Conservation (phyloP, 345 rosid genomes). For the Pugionium cornutum region DNA sequence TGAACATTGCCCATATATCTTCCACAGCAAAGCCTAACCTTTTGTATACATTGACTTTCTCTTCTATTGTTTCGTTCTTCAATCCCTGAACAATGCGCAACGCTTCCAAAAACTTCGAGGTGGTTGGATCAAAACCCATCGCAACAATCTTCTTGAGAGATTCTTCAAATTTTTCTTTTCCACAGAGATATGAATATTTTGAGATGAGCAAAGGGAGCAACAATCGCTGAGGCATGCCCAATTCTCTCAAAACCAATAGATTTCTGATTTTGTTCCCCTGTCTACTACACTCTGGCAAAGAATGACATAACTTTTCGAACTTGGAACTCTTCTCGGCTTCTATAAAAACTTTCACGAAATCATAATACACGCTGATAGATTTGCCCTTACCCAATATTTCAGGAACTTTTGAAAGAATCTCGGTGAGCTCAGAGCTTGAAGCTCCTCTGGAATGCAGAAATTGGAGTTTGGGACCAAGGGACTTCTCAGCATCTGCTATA, state of each 20-base stretch:
- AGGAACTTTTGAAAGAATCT: conserved; percentile 23
- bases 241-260: conserved; percentile 17
- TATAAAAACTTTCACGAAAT: conserved; percentile 18
- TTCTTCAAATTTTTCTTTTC: conserved; percentile 5
- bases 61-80: conserved; percentile 18
- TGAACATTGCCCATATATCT: conserved; percentile 31
- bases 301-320: not conserved
- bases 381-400: conserved; percentile 3
- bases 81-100: not conserved
- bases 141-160: conserved; percentile 18
- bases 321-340: not conserved
- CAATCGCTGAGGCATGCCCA: conserved; percentile 22
- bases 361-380: not conserved
- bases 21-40: conserved; percentile 41
- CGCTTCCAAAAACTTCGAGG: conserved; percentile 28
- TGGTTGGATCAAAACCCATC: conserved; percentile 32
- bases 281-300: not conserved
- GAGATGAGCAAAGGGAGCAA: conserved; percentile 4
- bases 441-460: conserved; percentile 19
- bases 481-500: not conserved
- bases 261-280: conserved; percentile 15
- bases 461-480: not conserved
- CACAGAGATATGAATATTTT: not conserved
- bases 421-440: conserved; percentile 20
- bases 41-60: not conserved